phyloP scores from a whole-genome alignment of 441 rosid genomes.

The Isatis lusitanica region DNA sequence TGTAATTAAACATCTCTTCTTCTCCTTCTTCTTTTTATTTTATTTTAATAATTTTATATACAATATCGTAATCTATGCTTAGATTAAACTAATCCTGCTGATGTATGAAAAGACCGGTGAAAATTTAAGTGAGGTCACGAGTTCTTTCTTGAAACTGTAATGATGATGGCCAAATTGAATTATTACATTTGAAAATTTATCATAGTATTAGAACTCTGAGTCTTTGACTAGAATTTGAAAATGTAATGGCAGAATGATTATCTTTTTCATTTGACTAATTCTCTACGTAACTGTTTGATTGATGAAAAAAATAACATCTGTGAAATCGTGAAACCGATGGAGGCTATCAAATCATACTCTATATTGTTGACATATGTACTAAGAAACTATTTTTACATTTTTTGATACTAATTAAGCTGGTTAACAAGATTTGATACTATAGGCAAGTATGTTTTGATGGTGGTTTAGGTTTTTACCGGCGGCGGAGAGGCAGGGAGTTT shows the following conservation, averaged over 20 bases:
- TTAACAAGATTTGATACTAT: not conserved
- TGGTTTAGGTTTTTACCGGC: constrained; percentile 44
- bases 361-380: not conserved
- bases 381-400: not conserved
- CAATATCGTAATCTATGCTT: not conserved
- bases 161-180: not conserved
- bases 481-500: constrained; percentile 37
- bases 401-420: not conserved
- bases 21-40: not conserved
- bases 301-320: not conserved
- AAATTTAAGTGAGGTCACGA: constrained; percentile 4
- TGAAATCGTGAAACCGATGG: not conserved
- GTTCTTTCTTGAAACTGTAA: not conserved
- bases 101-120: not conserved
- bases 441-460: constrained; percentile 16
- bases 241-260: not conserved
- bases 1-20: constrained; percentile 23
- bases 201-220: not conserved
- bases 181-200: not conserved
- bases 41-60: too few relatives aligned
- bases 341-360: not conserved
- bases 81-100: not conserved
- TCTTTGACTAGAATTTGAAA: not conserved
- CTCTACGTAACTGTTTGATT: not conserved
- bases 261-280: not conserved